A percentile compares a stretch with the other conserved stretches of the same genome.
Evolutionary conservation across 176 grass and related monocot species (phyloP).

Genomic region (Poa annua): DNA sequence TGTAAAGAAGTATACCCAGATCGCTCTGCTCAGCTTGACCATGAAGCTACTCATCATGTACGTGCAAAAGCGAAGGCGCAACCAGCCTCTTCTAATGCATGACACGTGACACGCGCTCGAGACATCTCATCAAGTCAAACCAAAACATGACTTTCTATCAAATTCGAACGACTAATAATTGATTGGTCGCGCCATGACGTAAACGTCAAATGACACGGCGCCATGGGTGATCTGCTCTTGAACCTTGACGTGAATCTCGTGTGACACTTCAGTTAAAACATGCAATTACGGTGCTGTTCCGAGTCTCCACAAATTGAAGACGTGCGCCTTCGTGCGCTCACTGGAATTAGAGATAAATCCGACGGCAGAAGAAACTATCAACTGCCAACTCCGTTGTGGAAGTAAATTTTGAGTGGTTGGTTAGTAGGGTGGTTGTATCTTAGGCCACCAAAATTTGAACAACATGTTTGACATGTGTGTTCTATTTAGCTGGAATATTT

Average conservation of each 20-base stretch:
- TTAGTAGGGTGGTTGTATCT: too few relatives aligned
- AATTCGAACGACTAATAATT: not conserved
- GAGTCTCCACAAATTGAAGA: not conserved
- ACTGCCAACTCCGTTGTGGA: not conserved
- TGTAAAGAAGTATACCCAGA: too few relatives aligned
- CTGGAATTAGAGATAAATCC: not conserved
- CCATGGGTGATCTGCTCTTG: not conserved
- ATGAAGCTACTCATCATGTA: too few relatives aligned
- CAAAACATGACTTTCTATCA: not conserved
- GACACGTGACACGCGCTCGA: not conserved
- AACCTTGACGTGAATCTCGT: conserved; percentile 10
- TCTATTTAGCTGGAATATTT: too few relatives aligned
- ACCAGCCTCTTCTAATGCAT: not conserved
- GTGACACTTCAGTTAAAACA: conserved; percentile 4
- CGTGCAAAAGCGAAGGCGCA: not conserved
- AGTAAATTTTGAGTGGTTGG: too few relatives aligned
- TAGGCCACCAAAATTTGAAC: too few relatives aligned
- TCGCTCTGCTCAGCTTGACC: too few relatives aligned
- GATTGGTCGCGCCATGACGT: not conserved
- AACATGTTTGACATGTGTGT: too few relatives aligned
- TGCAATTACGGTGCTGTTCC: not conserved
- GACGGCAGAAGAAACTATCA: not conserved
- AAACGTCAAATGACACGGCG: not conserved
- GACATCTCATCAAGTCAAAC: not conserved
- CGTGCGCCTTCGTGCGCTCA: not conserved